Conservation (phyloP, 306 rosid species). For the Bauhinia variegata region DNA sequence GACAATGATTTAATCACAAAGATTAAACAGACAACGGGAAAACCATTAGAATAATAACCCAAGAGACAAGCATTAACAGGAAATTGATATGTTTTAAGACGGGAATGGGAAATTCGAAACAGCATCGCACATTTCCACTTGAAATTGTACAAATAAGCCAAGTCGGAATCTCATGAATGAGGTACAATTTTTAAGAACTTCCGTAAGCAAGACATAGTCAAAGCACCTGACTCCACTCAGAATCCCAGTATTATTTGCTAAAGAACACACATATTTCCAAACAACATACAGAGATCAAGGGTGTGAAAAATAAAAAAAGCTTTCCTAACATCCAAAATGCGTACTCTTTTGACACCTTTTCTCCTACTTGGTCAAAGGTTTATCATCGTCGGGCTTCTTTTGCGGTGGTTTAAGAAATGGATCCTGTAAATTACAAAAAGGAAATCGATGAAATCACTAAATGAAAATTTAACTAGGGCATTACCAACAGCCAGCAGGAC, state of each 20-base stretch:
- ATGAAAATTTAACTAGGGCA: background rate
- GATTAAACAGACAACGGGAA: too few relatives aligned
- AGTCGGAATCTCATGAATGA: conserved; percentile 24
- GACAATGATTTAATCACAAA: too few relatives aligned
- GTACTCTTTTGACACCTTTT: conserved; percentile 28
- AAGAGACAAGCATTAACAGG: background rate
- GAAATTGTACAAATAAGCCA: conserved; percentile 36
- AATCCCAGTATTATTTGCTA: conserved; percentile 43
- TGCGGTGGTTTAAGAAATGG: conserved; percentile 52
- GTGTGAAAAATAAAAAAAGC: background rate
- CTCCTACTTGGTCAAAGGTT: conserved; percentile 48
- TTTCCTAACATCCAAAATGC: conserved; percentile 24
- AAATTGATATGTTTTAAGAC: background rate
- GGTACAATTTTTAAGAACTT: conserved; percentile 26
- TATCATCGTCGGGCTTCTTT: conserved; percentile 47
- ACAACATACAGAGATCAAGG: conserved; percentile 32
- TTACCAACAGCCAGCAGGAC: conserved; percentile 1
- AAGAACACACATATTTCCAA: conserved; percentile 31
- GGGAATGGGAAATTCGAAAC: conserved; percentile 20
- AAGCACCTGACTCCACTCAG: conserved; percentile 21
- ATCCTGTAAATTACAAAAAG: conserved; percentile 55
- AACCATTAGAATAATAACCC: conserved; percentile 5
- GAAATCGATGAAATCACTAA: conserved; percentile 6
- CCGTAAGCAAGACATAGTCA: background rate
- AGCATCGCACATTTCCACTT: conserved; percentile 29